These are phyloP conservation scores for Bolboschoenoplectus hybrid DNA, from an alignment of 202 grass and related monocot genomes.

Conservation along the genomic window DNA sequence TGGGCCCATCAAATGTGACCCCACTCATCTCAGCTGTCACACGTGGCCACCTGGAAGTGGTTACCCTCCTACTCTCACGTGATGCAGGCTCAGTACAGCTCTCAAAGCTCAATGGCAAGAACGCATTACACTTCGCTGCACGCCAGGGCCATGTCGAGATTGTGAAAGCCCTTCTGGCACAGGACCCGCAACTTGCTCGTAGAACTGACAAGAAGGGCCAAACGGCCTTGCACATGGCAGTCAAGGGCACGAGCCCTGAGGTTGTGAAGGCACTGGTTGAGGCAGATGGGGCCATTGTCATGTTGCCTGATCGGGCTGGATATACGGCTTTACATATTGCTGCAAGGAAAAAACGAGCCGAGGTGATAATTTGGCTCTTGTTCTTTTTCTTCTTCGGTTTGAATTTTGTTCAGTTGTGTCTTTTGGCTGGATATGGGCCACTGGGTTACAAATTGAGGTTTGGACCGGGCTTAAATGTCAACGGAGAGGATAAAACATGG, in stretches of 20 bases:
- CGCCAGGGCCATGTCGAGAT: conserved; percentile 92
- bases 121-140: conserved; percentile 89
- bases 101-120: conserved; percentile 87
- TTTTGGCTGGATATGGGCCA: not conserved
- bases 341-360: conserved; percentile 90
- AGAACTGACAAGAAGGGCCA: conserved; percentile 98
- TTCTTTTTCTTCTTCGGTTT: not conserved
- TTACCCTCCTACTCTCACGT: conserved; percentile 68
- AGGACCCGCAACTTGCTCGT: conserved; percentile 84
- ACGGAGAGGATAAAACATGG: conserved; percentile 2
- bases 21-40: conserved; percentile 85
- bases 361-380: conserved; percentile 49
- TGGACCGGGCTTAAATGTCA: not conserved
- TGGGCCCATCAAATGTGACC: conserved; percentile 90
- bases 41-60: conserved; percentile 81
- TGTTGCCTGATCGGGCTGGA: conserved; percentile 96
- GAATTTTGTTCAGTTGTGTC: not conserved
- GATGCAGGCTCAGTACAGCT: conserved; percentile 68
- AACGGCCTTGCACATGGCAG: conserved; percentile 96
- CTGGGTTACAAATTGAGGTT: not conserved
- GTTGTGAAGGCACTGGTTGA: conserved; percentile 84
- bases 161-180: conserved; percentile 57
- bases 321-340: conserved; percentile 94
- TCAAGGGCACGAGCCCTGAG: conserved; percentile 68
- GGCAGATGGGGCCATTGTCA: conserved; percentile 88